Base-by-base conservation (phyloP, 345 rosid genomes). In the Syzygium aqueum region DNA sequence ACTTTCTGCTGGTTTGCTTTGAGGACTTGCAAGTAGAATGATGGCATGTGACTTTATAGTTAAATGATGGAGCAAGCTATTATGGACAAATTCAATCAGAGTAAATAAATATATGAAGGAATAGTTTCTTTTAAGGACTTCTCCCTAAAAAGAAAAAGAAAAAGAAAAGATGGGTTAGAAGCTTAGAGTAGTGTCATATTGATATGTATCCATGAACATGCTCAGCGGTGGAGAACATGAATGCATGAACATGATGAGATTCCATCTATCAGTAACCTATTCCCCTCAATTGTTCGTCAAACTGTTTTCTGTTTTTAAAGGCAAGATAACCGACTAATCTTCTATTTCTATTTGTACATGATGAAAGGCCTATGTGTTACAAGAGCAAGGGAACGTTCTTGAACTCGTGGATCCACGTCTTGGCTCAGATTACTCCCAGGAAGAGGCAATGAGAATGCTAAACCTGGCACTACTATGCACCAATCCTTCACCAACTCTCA, bases 341-440 rank as follows among this genome's bases (percentile, higher is more conserved):
- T 86, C 53, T 63, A 84, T 46, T 51, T 65, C 8, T 80, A 37
- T 25, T 51, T 53, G 56, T 22, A 46, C 49, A n/a, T 61, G 46
- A 85, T 61, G 84, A 53, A 50, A 95, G 99, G 99, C 99, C 53
- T 95, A 93, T 78, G 99, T 97, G 46, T 93, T 92, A 90, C 98
- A 95, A 95, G 99, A 96, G 89, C 97, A 96, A 93, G 99, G 97
- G 67, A 97, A 92, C 86, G 95, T 97, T 21, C 91, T 95, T 11
- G 97, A 96, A 84, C 96, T 97, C 2, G 96, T 97, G 84, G 99
- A 96, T 89, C 94, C 93, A 9, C 87, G 46, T 85, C 97, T 97
- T 1, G 97, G 96, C 86, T 90, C 94, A 51, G 77, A 88, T 33
- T 95, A 90, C 86, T 86, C 95, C 5, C 91, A 91, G 89, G 85